Base-by-base conservation (phyloP, 805 yeast species). In the Ogataea pignaliae region DNA sequence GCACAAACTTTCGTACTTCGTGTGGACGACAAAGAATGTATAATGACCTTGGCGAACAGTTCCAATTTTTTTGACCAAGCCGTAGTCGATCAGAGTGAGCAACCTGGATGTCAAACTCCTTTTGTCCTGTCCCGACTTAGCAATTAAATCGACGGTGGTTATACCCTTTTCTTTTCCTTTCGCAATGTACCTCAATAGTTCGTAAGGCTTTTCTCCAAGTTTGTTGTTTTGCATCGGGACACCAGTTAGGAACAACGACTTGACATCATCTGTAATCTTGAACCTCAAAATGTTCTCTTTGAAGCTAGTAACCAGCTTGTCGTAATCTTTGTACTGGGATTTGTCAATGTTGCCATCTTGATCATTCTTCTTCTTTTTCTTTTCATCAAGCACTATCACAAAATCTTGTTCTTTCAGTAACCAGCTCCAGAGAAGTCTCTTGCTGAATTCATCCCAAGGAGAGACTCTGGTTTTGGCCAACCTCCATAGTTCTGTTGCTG, bases 91-190 rank as follows among this genome's bases (percentile, higher is more conserved):
- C 15, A 85, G 63, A 36, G 72, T 71, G 53, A 76, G 79, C 41
- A 83, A 66, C 52, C 93, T 70, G 1, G 79, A 69, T 0, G 89
- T 80, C 34, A 83, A 67, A 45, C 89, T 82, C 50, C 91, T 71
- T 14, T 82, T 76, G 54, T 85, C 93, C 61, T 85, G 93, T 9
- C 76, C 76, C 0, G 89, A 76, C 15, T 64, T 68, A 34, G 66
- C 64, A 2, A 81, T 75, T 45, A 85, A 65, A 21, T 77, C 79
- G 29, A 78, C 65, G 0, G 90, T 76, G 39, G 76, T 70, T 13
- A 84, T 76, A 10, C 93, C 93, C 1, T 60, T 53, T 0, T 69
- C 63, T 18, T 79, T 79, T 29, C 75, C 58, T 46, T 71, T 74
- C 0, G 89, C 85, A 42, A 85, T 81, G 39, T 76, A 81, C 40